Evolutionary conservation across 2,329 filamentous ascomycete genomes (phyloP).

Genomic region (Cercospora sp.): DNA sequence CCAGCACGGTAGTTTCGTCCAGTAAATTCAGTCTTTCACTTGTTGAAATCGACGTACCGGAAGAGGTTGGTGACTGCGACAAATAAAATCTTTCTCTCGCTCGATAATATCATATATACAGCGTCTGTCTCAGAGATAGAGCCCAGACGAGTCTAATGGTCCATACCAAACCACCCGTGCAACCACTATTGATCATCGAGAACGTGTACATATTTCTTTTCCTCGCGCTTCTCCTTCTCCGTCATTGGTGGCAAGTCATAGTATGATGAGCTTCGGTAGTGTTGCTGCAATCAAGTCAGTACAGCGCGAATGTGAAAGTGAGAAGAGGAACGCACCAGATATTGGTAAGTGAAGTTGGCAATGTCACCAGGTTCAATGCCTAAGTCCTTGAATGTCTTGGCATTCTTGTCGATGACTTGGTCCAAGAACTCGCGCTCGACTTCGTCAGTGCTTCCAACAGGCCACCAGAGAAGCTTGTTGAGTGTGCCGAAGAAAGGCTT

Average conservation of each 20-base stretch:
- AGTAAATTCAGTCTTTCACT: not conserved
- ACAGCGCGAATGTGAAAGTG: not conserved
- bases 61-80: not conserved
- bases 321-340: slow-evolving; percentile 67
- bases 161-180: not conserved
- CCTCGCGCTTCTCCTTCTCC: slow-evolving; percentile 89
- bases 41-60: not conserved
- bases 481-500: slow-evolving; percentile 73
- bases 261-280: slow-evolving; percentile 82
- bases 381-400: slow-evolving; percentile 94
- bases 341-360: slow-evolving; percentile 85
- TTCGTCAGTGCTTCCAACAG: slow-evolving; percentile 76
- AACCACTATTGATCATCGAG: slow-evolving; percentile 72
- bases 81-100: slow-evolving; percentile 3
- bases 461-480: slow-evolving; percentile 89
- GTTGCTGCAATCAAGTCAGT: slow-evolving; percentile 61
- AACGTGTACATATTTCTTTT: slow-evolving; percentile 96
- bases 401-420: slow-evolving; percentile 82
- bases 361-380: slow-evolving; percentile 87
- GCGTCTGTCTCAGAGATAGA: not conserved
- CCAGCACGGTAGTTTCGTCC: not conserved
- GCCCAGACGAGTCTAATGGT: not conserved
- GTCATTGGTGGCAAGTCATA: slow-evolving; percentile 94
- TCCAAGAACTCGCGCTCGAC: slow-evolving; percentile 91
- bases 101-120: slow-evolving; percentile 13